Base-by-base conservation (phyloP, 441 rosid genomes). In the Arabidopsis hybrid region DNA sequence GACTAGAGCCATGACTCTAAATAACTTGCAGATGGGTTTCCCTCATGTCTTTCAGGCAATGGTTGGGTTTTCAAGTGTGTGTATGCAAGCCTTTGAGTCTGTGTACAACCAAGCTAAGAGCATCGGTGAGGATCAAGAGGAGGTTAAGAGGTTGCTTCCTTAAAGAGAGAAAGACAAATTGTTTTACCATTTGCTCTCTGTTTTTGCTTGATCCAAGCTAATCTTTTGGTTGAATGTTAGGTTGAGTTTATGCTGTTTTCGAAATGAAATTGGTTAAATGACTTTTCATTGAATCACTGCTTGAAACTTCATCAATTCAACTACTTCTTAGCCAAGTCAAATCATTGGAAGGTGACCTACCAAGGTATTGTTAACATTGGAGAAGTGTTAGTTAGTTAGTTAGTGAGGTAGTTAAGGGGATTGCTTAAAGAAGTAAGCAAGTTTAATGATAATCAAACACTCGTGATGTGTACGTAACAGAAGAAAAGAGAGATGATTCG, bases 11-110 rank as follows among this genome's bases (percentile, higher is more conserved):
- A 89, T 89, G 89, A 94, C 99, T 2, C 49, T 90, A 42, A 90
- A 92, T 60, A 90, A 90, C 84, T 84, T 95, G 73, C 94, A 92
- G 82, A 88, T 92, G 95, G 95, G 97, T 9, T 88, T 94, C 60
- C 97, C 99, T 0, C 93, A 88, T 56, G 91, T 92, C 57, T 90
- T 95, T 72, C 97, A 95, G 69, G 97, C 99, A 2, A 84, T 92
- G 70, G 97, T 84, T 10, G 97, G 97, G 50, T 90, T 95, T 69
- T 95, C 99, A 12, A 92, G 97, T 51, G 97, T 95, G 45, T 95
- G 97, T 58, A 95, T 84, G 91, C 92, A 88, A 36, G 91, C 94
- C 0, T 94, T 87, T 3, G 99, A 94, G 83, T 86, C 87, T 12
- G 88, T 92, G 13, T 86, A 85, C 86, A 89, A 81, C 73, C 87